phyloP scores from a whole-genome alignment of 805 yeast species.

The Candida fluviatilis region DNA sequence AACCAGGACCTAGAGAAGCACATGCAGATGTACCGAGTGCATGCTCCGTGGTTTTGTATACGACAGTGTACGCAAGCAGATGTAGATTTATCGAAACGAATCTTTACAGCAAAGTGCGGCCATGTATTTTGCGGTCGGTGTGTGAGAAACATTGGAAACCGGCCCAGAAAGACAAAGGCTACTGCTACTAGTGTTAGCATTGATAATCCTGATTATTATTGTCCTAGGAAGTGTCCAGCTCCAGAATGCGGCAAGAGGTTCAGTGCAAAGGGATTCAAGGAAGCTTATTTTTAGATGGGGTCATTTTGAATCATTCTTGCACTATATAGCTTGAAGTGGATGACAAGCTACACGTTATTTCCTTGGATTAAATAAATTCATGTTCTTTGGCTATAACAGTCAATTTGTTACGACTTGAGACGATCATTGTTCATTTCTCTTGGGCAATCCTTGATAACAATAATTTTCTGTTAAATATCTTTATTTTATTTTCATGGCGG shows the following conservation, averaged over 20 bases:
- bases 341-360: too few species aligned
- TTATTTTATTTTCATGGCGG: too few species aligned
- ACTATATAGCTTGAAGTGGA: background rate
- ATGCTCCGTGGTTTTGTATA: slow-evolving; percentile 65
- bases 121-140: slow-evolving; percentile 87
- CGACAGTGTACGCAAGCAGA: slow-evolving; percentile 50
- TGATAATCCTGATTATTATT: slow-evolving; percentile 36
- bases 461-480: too few species aligned
- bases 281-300: slow-evolving; percentile 21
- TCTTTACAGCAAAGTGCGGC: slow-evolving; percentile 70
- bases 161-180: slow-evolving; percentile 22
- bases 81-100: slow-evolving; percentile 56
- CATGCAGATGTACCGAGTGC: slow-evolving; percentile 25
- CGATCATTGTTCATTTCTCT: too few species aligned
- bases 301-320: background rate
- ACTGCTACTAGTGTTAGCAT: slow-evolving; percentile 18
- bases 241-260: slow-evolving; percentile 42
- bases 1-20: slow-evolving; percentile 23
- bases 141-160: slow-evolving; percentile 57
- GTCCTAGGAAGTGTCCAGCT: slow-evolving; percentile 60
- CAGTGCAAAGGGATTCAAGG: slow-evolving; percentile 48
- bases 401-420: too few species aligned
- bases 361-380: too few species aligned
- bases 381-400: too few species aligned
- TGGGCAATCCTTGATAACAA: too few species aligned